These are phyloP conservation scores for Poa pratensis DNA, from an alignment of 176 grass and related monocot species.

Conservation along the genomic window DNA sequence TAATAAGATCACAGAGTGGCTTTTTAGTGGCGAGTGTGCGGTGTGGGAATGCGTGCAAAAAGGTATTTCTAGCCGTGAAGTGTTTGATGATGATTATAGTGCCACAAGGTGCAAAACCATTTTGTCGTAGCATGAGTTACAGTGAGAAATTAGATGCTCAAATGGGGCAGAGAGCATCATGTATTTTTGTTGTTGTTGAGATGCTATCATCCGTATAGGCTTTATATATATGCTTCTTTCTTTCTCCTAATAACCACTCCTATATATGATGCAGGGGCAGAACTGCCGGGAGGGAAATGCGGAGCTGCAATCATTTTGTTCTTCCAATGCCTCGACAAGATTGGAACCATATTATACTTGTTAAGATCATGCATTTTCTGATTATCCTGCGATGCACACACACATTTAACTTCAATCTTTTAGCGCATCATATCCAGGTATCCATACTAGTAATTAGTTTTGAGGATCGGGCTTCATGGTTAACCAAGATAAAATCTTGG, in stretches of 20 bases:
- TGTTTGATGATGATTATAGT: background rate
- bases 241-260: constrained; percentile 32
- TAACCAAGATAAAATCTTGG: no score
- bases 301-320: constrained; percentile 33
- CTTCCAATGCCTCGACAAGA: constrained; percentile 16
- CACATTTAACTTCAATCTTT: background rate
- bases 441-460: no score
- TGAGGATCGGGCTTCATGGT: no score
- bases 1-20: background rate
- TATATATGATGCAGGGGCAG: constrained; percentile 10
- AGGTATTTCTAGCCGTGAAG: background rate
- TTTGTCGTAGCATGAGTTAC: no score
- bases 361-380: background rate
- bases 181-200: background rate
- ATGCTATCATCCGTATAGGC: constrained; percentile 35
- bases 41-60: constrained; percentile 56
- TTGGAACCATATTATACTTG: background rate
- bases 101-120: background rate
- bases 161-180: no score
- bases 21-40: constrained; percentile 41
- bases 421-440: background rate
- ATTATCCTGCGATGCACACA: background rate
- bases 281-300: constrained; percentile 7
- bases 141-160: no score
- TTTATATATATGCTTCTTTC: constrained; percentile 23